These are phyloP conservation scores for Candida sonorensis DNA, from an alignment of 805 yeast genomes.

Conservation along the genomic window DNA sequence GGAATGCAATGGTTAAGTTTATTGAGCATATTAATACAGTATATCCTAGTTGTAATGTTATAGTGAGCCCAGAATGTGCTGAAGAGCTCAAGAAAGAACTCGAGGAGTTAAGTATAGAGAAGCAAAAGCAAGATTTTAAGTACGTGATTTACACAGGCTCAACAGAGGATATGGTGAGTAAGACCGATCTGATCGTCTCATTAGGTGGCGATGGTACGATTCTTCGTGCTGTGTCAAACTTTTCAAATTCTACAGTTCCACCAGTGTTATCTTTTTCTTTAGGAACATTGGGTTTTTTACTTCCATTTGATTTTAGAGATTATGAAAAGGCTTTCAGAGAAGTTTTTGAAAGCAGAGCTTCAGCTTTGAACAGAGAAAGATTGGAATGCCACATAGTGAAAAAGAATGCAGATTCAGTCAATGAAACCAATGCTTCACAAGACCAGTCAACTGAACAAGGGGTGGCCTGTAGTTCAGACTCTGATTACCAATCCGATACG, in stretches of 20 bases:
- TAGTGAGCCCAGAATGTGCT: conserved; percentile 70
- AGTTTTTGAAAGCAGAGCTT: conserved; percentile 63
- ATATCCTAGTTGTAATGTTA: conserved; percentile 68
- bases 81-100: conserved; percentile 38
- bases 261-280: conserved; percentile 84
- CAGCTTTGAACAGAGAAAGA: conserved; percentile 70
- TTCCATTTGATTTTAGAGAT: conserved; percentile 76
- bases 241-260: conserved; percentile 68
- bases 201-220: conserved; percentile 98
- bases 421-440: no score
- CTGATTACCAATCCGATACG: conserved; percentile 11
- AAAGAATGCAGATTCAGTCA: conserved; percentile 11
- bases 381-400: conserved; percentile 66
- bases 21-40: conserved; percentile 51
- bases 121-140: conserved; percentile 2
- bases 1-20: conserved; percentile 59
- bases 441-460: no score
- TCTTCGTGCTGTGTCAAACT: conserved; percentile 72
- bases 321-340: conserved; percentile 52
- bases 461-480: conserved; percentile 8
- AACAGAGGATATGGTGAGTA: conserved; percentile 46
- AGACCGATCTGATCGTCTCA: conserved; percentile 76
- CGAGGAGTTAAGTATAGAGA: neutral
- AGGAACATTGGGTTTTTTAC: conserved; percentile 84
- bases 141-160: conserved; percentile 53